Conservation (phyloP, 1,284 basidiomycete species). For the Thecaphora frezii region DNA sequence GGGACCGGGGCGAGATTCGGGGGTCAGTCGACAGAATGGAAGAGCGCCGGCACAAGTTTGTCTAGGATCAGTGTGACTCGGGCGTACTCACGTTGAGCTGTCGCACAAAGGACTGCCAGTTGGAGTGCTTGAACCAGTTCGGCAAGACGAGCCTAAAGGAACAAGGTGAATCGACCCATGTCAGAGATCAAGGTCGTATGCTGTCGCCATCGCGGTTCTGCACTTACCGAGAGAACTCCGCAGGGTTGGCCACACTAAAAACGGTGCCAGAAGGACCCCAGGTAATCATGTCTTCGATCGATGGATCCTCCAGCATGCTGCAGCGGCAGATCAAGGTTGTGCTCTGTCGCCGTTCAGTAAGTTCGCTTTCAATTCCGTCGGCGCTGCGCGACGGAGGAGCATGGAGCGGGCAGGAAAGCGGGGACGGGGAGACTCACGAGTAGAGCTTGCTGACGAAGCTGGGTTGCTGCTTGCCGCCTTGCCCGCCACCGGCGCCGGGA, state of each 20-base stretch:
- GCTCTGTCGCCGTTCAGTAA: no score
- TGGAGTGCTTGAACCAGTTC: constrained; percentile 56
- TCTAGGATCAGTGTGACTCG: constrained; percentile 7
- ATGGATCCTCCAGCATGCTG: constrained; percentile 48
- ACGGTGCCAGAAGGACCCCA: constrained; percentile 46
- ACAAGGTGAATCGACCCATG: no score
- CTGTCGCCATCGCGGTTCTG: no score
- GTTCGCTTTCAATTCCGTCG: no score
- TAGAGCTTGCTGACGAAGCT: constrained; percentile 52
- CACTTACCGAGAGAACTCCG: constrained; percentile 40
- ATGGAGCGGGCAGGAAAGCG: neutral
- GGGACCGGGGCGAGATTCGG: no score
- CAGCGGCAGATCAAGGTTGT: no score
- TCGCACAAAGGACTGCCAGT: constrained; percentile 55
- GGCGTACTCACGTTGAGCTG: constrained; percentile 41
- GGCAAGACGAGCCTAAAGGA: constrained; percentile 40
- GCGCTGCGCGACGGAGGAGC: neutral
- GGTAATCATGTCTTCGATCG: constrained; percentile 43
- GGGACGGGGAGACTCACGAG: constrained; percentile 10
- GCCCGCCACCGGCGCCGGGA: constrained; percentile 39
- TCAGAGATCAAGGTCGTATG: no score
- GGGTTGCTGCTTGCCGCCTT: constrained; percentile 48
- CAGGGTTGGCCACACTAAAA: constrained; percentile 50
- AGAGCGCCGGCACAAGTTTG: no score
- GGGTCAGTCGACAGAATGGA: no score